Evolutionary conservation across 306 rosid species (phyloP).

Genomic region (Vigna angularis): DNA sequence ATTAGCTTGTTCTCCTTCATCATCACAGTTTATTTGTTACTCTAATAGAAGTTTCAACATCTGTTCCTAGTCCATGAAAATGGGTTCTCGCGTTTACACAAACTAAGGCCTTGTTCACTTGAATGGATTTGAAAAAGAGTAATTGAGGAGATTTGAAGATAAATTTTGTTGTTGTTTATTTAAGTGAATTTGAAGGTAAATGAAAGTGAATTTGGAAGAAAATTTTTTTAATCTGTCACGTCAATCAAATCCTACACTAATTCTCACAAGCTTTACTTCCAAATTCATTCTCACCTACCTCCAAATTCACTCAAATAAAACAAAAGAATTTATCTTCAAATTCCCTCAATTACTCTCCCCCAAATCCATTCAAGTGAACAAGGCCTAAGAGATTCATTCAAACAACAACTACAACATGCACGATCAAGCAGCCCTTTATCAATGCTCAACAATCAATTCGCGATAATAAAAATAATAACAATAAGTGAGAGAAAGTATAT

Average conservation of each 20-base stretch:
- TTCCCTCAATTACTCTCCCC: no score
- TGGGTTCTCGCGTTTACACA: constrained; percentile 3
- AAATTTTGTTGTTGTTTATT: no score
- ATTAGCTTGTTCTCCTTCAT: not conserved
- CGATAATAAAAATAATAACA: constrained; percentile 4
- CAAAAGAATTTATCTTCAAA: no score
- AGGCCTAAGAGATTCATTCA: not conserved
- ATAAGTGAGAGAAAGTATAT: not conserved
- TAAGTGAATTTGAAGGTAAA: no score
- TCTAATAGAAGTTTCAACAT: not conserved
- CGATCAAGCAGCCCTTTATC: constrained; percentile 12
- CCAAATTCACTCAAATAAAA: no score
- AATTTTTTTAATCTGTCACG: no score
- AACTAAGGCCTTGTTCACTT: not conserved
- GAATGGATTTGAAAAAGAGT: accelerated
- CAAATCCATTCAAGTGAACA: no score
- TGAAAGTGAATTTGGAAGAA: no score
- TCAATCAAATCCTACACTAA: no score
- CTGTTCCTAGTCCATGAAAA: constrained; percentile 1
- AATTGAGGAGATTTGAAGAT: no score
- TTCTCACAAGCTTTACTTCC: no score
- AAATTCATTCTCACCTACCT: no score
- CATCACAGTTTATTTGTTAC: not conserved
- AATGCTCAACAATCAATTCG: not conserved
- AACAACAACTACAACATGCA: constrained; percentile 24